Base-by-base conservation (phyloP, 169 alveolate species). In the Eimeria maxima region DNA sequence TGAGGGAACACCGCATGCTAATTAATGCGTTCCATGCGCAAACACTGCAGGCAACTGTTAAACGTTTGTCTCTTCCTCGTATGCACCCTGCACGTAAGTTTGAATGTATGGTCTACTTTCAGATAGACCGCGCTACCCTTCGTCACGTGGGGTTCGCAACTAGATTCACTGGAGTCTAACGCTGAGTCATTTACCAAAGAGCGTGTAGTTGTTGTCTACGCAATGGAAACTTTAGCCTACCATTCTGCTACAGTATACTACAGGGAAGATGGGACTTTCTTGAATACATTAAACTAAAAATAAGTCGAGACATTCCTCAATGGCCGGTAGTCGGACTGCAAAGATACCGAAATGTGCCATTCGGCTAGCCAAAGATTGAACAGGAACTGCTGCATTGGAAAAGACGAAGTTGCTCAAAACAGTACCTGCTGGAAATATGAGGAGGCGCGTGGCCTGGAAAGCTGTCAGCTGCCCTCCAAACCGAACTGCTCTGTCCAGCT, bases 401-500 rank as follows among this genome's bases (percentile, higher is more conserved):
- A 50, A 24, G 53, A 38, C 50, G 38, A 29, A 11, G n/a, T 4
- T 71, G 81, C 16, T 33, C 24, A 29, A 71, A 38, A 67, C 22
- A 27, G 22, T 67, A 27, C 3, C 76, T 0, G 76, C 76, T 24
- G 4, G 45, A n/a, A 27, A 67, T 5, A n/a, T 5, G 20, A n/a
- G 53, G 27, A 29, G 16, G 18, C 47, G 4, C 14, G 53, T 47
- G 45, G 89, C 27, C 10, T 80, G 42, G 47, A 44, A 20, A 65
- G 44, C 81, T n/a, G 55, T 89, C 55, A 89, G 87, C 95, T 89
- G 45, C 99, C 99, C 83, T 98, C 98, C 80, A 97, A 96, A 53
- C 99, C 99, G 93, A 97, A 98, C 80, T 97, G 98, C 76, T 91
- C 95, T 22, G 99, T 98, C 96, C 97, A 98, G 69, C 97, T 97